Evolutionary conservation across 768 basidiomycete genomes (phyloP).

Genomic region (Mycena vitilis): DNA sequence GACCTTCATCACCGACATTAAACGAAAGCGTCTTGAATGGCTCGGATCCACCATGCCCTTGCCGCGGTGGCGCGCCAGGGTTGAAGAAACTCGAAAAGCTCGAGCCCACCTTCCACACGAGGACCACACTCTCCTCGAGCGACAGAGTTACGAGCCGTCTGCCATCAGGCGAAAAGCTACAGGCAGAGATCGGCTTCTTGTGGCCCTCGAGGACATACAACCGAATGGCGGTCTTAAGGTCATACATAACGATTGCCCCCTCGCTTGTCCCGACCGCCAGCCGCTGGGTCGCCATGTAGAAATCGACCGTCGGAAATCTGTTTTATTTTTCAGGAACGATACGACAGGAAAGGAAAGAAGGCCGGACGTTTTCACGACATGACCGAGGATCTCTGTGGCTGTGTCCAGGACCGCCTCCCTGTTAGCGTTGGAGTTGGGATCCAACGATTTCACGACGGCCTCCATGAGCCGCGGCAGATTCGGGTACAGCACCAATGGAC

Average conservation of each 20-base stretch:
- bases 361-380: slow-evolving; percentile 91
- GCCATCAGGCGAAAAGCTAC: slow-evolving; percentile 95
- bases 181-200: slow-evolving; percentile 81
- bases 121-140: slow-evolving; percentile 83
- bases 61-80: slow-evolving; percentile 90
- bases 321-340: not conserved
- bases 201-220: slow-evolving; percentile 96
- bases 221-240: slow-evolving; percentile 94
- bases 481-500: slow-evolving; percentile 86
- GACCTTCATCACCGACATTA: slow-evolving; percentile 87
- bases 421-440: slow-evolving; percentile 83
- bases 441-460: slow-evolving; percentile 95
- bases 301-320: slow-evolving; percentile 95
- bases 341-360: not conserved
- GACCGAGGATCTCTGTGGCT: slow-evolving; percentile 93
- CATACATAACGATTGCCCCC: slow-evolving; percentile 95
- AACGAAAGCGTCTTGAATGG: slow-evolving; percentile 92
- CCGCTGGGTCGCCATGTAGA: slow-evolving; percentile 87
- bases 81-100: slow-evolving; percentile 92
- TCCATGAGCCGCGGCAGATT: slow-evolving; percentile 90
- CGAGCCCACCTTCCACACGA: slow-evolving; percentile 96
- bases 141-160: slow-evolving; percentile 88
- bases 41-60: slow-evolving; percentile 83
- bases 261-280: slow-evolving; percentile 95
- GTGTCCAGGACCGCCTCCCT: slow-evolving; percentile 90